Base-by-base conservation (phyloP, 2,329 filamentous ascomycete species). In the Myotisia sp. region DNA sequence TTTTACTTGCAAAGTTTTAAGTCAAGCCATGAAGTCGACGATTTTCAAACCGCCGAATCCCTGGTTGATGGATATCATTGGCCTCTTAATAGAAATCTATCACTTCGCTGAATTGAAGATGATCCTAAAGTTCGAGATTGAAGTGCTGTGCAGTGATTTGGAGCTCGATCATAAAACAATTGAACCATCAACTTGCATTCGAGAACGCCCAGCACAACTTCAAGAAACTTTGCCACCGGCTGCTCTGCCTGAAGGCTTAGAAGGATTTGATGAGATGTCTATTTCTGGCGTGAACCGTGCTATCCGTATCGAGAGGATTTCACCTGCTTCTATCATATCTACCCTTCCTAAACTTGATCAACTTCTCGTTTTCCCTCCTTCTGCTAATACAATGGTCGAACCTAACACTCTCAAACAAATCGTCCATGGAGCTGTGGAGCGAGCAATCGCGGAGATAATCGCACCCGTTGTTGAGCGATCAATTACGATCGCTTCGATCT, bases 111-210 rank as follows among this genome's bases (percentile, higher is more conserved):
- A 94, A 47, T 65, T 98, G 37, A 95, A 95, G 55, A 71, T 98
- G 23, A 95, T 95, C 46, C 76, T 93, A 33, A 98, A 95, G 49
- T 98, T 98, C 47, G 90, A 98, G 56, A 95, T 98, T 38, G 90
- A 98, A 57, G 86, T 98, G 17, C 69, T 98, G 16, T 98, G 86
- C 65, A 92, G 92, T 53, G 86, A 86, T 8, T 65, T 98, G 10
- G 79, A 78, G 36, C 67, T 95, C n/a, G 85, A 95, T 42, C 80
- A 93, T 58, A 93, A 92, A 60, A 78, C 72, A 39, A 85, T 95
- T 42, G 80, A 92, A 47, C 83, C 87, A 1, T 83, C 86, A 0
- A 76, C 79, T 14, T 78, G 86, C 50, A 90, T 98, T 37, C 71
- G 86, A 41, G 82, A 85, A 45, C 74, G 85, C 26, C 59, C 63